Evolutionary conservation across 257 asterid species (phyloP), one percentile per base, ranked within the genome.

Genomic region (Ocimum tenuiflorum): DNA sequence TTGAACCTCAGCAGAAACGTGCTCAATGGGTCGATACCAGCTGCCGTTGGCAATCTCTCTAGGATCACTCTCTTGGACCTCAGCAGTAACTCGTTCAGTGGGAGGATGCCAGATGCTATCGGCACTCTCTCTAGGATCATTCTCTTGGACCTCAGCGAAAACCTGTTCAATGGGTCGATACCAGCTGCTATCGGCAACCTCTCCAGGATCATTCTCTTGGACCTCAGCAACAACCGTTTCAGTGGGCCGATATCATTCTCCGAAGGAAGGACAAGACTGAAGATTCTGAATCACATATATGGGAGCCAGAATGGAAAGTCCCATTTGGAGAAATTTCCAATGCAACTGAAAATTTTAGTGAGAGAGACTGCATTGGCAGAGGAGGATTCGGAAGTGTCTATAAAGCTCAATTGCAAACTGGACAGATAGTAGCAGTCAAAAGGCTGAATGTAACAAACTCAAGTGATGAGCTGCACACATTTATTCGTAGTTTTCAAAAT

Each of bases 331-430:
- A 91, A 67, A 75, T 91, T 58, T 83, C 69, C 24, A 73, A 74
- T 73, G 95, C 97, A 38, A 91, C 97, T 4, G 82, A 80, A 62
- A 72, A 76, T 62, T 91, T 91, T 63, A 33, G 57, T 17, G 94
- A 82, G 53, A 82, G 49, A 47, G 78, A 77, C 71, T 86, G 89
- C 81, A 84, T 91, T 39, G 97, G 97, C 36, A 74, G 73, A 60
- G 97, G 97, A 68, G 97, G 97, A 57, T 84, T 83, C 55, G 96
- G 96, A 48, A 82, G 75, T 55, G 95, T 88, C 13, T 91, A 84
- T 33, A 86, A 70, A 76, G 96, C 94, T 66, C 83, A 67, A 54
- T 36, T 88, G 60, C 68, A 70, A 24, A 77, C 64, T 41, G 88
- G 95, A 15, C 91, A 74, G 57, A 60, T 69, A 9, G 85, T 88